Base-by-base conservation (phyloP, 495 filamentous ascomycete genomes). In the Penicillium crystallinum region DNA sequence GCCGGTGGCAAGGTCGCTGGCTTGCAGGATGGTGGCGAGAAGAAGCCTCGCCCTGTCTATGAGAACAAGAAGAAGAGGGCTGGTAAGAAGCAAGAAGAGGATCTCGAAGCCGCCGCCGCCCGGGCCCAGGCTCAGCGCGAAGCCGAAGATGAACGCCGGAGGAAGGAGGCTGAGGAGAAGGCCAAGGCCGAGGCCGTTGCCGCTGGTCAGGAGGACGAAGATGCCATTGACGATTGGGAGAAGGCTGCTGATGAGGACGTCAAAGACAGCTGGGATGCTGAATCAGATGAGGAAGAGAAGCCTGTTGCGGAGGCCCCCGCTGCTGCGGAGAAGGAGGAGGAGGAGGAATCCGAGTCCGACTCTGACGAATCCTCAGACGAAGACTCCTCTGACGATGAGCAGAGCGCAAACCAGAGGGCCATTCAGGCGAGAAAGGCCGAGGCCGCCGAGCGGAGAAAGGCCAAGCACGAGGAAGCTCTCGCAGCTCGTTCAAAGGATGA, bases 211-310 rank as follows among this genome's bases (percentile, higher is more conserved):
- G 79, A 84, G 35, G 78, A 80, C 36, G n/a, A 10, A 15, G 75
- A 64, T 36, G 85, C 85, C 47, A 69, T 86, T 18, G 92, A 95
- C 38, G 90, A 95, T 60, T 96, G 92, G 93, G 91, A 97, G 69
- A 80, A 83, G 42, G 87, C 87, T 41, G 89, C 86, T 23, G 90
- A 89, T 40, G 82, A 86, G 14, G 82, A 82, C 49, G 77, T 95
- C 42, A 97, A 96, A 65, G 93, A 96, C 49, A 92, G 86, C 70
- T 97, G 92, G 92, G 93, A 97, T 66, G 90, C 89, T 46, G 81
- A 85, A 27, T 83, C 84, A 0, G 91, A 92, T 14, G 91, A 95
- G 59, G 80, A 76, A 43, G 66, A 74, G 47, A 74, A 77, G 53
- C 47, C 69, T 15, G 55, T 64, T 15, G 49, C 56, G 18, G 62